A percentile compares a stretch with the other conserved stretches of the same genome.
Conservation (phyloP, 2,329 filamentous ascomycete genomes). For the Pyricularia sp. region DNA sequence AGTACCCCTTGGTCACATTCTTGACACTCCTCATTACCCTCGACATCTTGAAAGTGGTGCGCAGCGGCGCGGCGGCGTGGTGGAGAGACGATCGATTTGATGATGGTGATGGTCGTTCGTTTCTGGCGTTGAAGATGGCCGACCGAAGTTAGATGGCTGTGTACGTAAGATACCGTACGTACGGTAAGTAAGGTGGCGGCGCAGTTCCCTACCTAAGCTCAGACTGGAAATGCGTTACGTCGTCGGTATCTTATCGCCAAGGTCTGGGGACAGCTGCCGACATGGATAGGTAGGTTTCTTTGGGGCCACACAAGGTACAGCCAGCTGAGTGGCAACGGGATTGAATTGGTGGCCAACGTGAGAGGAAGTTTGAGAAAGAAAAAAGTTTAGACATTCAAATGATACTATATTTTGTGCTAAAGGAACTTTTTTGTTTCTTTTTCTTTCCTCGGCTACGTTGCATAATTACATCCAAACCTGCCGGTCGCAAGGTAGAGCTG, state of each 20-base stretch:
- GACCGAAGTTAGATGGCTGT: background rate
- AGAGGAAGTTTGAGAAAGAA: background rate
- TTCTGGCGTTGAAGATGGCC: background rate
- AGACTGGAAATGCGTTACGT: background rate
- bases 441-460: background rate
- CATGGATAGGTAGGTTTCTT: background rate
- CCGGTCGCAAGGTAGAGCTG: background rate
- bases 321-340: background rate
- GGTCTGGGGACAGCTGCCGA: background rate
- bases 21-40: slow-evolving; percentile 96
- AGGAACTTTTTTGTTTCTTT: background rate
- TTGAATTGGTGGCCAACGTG: background rate
- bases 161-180: background rate
- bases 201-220: background rate
- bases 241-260: background rate
- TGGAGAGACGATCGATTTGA: background rate
- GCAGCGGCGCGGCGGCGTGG: slow-evolving; percentile 10
- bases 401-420: background rate
- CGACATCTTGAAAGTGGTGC: slow-evolving; percentile 52
- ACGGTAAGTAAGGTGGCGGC: background rate
- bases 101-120: background rate
- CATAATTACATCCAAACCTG: background rate
- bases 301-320: background rate
- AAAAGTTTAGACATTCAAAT: background rate
- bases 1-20: slow-evolving; percentile 99